Evolutionary conservation across 768 basidiomycete species (phyloP).

Genomic region (Russula emetica): DNA sequence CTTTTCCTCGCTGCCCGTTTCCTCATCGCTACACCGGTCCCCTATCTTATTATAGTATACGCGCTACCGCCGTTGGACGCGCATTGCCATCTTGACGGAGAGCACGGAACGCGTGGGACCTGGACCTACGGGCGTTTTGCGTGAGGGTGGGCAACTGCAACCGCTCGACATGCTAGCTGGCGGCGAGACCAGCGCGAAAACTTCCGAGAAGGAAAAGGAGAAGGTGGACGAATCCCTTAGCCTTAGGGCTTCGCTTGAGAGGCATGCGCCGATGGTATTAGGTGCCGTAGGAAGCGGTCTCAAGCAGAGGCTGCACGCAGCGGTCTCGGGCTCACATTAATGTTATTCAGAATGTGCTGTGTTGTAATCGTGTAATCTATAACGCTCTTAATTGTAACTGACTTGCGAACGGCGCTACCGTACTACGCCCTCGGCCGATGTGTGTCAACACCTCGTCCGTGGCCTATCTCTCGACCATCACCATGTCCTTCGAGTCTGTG

Average conservation of each 20-base stretch:
- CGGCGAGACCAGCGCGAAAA: background rate
- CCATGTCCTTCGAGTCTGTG: background rate
- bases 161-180: slow-evolving; percentile 5
- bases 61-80: slow-evolving; percentile 79
- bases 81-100: slow-evolving; percentile 75
- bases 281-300: slow-evolving; percentile 20
- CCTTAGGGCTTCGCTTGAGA: background rate
- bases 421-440: background rate
- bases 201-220: slow-evolving; percentile 1
- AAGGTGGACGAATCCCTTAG: background rate
- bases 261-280: slow-evolving; percentile 3
- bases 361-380: slow-evolving; percentile 11
- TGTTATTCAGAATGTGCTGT: background rate
- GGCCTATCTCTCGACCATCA: background rate
- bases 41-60: slow-evolving; percentile 56
- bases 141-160: slow-evolving; percentile 24
- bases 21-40: background rate
- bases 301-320: slow-evolving; percentile 20
- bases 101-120: slow-evolving; percentile 52
- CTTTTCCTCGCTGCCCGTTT: background rate
- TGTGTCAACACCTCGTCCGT: background rate
- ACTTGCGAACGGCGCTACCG: background rate
- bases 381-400: background rate
- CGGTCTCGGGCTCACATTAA: slow-evolving; percentile 17
- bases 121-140: slow-evolving; percentile 32